Evolutionary conservation across 257 asterid genomes (phyloP).

Genomic region (Petunia secreta): DNA sequence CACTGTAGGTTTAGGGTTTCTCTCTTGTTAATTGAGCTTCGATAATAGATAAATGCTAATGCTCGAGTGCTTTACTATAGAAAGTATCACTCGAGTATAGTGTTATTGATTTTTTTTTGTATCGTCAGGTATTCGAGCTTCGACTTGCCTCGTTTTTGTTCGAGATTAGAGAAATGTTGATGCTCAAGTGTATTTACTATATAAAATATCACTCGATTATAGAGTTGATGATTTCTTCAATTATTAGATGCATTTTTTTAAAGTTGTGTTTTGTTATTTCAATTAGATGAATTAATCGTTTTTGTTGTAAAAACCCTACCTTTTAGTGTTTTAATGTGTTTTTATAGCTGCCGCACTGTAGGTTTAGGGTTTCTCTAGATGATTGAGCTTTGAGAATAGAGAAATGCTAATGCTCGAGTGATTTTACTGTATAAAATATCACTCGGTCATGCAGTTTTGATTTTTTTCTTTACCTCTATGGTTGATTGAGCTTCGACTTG

Average conservation of each 20-base stretch:
- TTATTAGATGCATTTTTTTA: not conserved
- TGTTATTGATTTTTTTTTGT: not conserved
- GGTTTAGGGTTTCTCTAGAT: slow-evolving; percentile 54
- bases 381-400: not conserved
- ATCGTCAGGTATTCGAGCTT: not conserved
- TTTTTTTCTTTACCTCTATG: not conserved
- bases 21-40: not conserved
- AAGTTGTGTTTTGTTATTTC: not conserved
- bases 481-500: not conserved
- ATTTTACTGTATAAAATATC: not conserved
- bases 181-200: not conserved
- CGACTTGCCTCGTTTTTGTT: not conserved
- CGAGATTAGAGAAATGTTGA: not conserved
- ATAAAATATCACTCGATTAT: no score
- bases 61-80: not conserved
- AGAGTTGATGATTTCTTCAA: no score
- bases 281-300: not conserved
- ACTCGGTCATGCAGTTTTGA: not conserved
- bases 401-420: not conserved
- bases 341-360: slow-evolving; percentile 26
- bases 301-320: slow-evolving; percentile 38
- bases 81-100: not conserved
- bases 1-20: slow-evolving; percentile 59
- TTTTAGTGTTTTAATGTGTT: slow-evolving; percentile 28
- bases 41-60: not conserved